These are phyloP conservation scores for Pleurotus sapidus DNA, from an alignment of 768 basidiomycete species.

Conservation along the genomic window DNA sequence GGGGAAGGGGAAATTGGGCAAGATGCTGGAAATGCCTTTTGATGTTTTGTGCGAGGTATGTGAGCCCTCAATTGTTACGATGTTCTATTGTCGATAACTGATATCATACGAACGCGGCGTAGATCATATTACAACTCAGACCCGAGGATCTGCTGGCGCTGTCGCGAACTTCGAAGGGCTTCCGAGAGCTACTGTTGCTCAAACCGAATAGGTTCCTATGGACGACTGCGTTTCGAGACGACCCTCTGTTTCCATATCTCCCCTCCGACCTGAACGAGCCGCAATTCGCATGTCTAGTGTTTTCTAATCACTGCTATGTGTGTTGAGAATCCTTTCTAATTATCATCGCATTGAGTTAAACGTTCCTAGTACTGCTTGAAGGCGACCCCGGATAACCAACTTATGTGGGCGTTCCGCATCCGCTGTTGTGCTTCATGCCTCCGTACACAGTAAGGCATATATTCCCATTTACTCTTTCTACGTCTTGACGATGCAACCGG, in stretches of 20 bases:
- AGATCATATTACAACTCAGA: conserved; percentile 41
- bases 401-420: conserved; percentile 14
- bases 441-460: conserved; percentile 10
- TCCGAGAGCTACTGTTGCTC: conserved; percentile 37
- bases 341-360: too few species aligned
- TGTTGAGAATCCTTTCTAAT: background rate
- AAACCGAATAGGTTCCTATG: conserved; percentile 34
- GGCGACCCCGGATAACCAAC: conserved; percentile 7
- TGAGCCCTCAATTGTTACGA: background rate
- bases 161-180: conserved; percentile 36
- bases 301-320: conserved; percentile 44
- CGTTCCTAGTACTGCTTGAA: conserved; percentile 13
- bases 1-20: background rate
- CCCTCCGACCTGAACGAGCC: conserved; percentile 43
- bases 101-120: background rate
- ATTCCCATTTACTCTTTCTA: background rate
- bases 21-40: background rate
- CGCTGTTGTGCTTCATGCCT: conserved; percentile 15
- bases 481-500: background rate
- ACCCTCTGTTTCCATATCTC: conserved; percentile 36
- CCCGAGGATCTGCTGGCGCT: conserved; percentile 45
- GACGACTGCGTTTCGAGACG: conserved; percentile 27
- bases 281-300: conserved; percentile 42
- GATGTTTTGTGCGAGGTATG: background rate
- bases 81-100: background rate